Evolutionary conservation across 176 grass and related monocot genomes (phyloP), one percentile per base, ranked within the genome.

Genomic region (Tillandsia leiboldiana): DNA sequence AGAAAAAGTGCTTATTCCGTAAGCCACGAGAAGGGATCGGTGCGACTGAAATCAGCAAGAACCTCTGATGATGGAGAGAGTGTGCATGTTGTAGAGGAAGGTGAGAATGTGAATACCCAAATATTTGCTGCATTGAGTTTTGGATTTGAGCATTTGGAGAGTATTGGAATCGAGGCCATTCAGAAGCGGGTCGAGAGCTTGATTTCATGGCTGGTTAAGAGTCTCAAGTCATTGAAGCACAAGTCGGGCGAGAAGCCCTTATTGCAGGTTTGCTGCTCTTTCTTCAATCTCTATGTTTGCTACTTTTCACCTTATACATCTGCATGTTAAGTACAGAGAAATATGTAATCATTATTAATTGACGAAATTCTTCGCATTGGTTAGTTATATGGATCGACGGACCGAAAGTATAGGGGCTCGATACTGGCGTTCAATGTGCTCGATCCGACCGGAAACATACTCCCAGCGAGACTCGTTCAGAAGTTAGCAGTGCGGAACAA

Each of bases 181-280:
- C 58, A 63, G 58, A 63, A 63, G 58, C 18, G 58, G 58, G 58
- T 2, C 10, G 58, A 63, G 24, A 63, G 58, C 58, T 63, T 63
- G 58, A 63, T 63, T 6, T 3, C 58, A 22, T 63, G 58, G 58
- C 18, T 63, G 58, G 58, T 63, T 24, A 63, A 11, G 58, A 26
- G 10, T 63, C 58, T 63, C 0, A 63, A 63, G 58, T 63, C 58
- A 63, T 63, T 63, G 58, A 63, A 63, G 58, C 58, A 63, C 58
- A 63, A 26, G 58, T 26, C 24, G 58, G 18, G 24, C 18, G 58
- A 63, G 58, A 63, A 63, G 58, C 58, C 58, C 11, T 26, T 63
- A 24, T 11, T 63, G 58, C 58, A 63, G 58, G 58, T 63, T 26
- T 17, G 58, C 12, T 26, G 17, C 18, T 63, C 58, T 63, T 63